Percentiles rank a stretch among this genome's conserved stretches.
phyloP scores from a whole-genome alignment of 257 asterid genomes.

The Thymus quinquecostatus region DNA sequence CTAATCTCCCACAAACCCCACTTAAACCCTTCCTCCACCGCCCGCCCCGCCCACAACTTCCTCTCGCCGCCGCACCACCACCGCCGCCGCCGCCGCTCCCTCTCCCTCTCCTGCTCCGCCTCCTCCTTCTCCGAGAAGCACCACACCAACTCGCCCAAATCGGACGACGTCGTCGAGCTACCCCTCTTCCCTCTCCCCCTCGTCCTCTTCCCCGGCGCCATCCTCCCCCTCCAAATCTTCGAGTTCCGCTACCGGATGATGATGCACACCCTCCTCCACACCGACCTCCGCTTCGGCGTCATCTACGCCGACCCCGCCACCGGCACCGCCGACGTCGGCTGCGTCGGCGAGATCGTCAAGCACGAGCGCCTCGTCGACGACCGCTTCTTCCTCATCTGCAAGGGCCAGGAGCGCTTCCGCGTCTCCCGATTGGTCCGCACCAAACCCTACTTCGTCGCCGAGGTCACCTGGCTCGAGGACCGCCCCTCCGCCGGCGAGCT shows the following conservation, averaged over 20 bases:
- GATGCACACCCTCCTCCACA: constrained; percentile 98
- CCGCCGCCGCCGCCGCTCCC: constrained; percentile 51
- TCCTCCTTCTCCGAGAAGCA: constrained; percentile 86
- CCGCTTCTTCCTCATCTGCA: constrained; percentile 85
- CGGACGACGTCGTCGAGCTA: constrained; percentile 83
- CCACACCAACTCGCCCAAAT: constrained; percentile 62
- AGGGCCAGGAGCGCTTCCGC: constrained; percentile 96
- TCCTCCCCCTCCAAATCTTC: constrained; percentile 88
- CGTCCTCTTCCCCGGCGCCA: constrained; percentile 94
- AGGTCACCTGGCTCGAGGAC: constrained; percentile 96
- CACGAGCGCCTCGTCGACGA: constrained; percentile 96
- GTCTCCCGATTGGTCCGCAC: constrained; percentile 72
- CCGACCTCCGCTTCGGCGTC: constrained; percentile 97
- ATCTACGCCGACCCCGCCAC: constrained; percentile 84
- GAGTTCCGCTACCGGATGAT: constrained; percentile 95
- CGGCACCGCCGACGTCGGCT: constrained; percentile 89
- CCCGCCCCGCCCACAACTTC: constrained; percentile 34
- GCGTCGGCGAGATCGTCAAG: constrained; percentile 92
- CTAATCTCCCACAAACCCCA: constrained; percentile 50
- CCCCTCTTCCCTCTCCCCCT: constrained; percentile 94
- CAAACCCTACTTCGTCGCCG: constrained; percentile 88
- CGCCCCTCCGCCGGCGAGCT: constrained; percentile 79
- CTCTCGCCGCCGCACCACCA: constrained; percentile 35
- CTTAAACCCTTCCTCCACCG: constrained; percentile 40
- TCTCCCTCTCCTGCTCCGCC: constrained; percentile 69